Evolutionary conservation across 305 asterid species (phyloP).

Genomic region (Fraxinus latifolia): DNA sequence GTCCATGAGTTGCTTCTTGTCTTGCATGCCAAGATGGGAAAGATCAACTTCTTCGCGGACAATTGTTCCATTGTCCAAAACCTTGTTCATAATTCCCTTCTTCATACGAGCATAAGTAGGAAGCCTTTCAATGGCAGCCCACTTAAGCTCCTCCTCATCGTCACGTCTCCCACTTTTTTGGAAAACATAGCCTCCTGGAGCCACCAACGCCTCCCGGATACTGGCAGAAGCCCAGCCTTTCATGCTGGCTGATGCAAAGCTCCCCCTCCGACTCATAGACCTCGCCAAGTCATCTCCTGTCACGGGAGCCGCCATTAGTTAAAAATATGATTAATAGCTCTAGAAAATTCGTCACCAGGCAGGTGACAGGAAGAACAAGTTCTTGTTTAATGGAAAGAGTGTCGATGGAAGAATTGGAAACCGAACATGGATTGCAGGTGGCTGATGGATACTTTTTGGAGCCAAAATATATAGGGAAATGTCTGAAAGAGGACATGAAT

Average conservation of each 20-base stretch:
- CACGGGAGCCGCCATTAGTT: constrained; percentile 32
- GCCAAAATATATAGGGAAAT: constrained; percentile 21
- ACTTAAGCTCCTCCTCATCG: constrained; percentile 43
- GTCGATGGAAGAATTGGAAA: background rate
- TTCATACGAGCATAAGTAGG: constrained; percentile 42
- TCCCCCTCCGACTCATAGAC: constrained; percentile 44
- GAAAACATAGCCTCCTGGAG: constrained; percentile 57
- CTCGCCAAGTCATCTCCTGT: constrained; percentile 41
- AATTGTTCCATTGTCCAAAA: constrained; percentile 32
- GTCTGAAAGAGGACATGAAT: constrained; percentile 17
- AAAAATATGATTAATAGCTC: background rate
- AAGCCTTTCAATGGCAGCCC: constrained; percentile 51
- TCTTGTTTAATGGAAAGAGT: background rate
- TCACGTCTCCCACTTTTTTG: constrained; percentile 47
- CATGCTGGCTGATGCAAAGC: constrained; percentile 38
- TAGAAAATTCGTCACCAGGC: background rate
- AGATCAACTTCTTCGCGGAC: constrained; percentile 38
- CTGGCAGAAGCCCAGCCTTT: constrained; percentile 60
- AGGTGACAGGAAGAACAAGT: background rate
- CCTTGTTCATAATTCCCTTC: constrained; percentile 35
- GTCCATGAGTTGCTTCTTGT: constrained; percentile 34
- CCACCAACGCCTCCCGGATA: constrained; percentile 45
- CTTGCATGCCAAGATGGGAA: constrained; percentile 31
- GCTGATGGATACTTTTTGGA: background rate
- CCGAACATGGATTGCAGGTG: constrained; percentile 3